phyloP scores from a whole-genome alignment of 108 stramenopile genomes.

The Nannochloropsis gaditana region DNA sequence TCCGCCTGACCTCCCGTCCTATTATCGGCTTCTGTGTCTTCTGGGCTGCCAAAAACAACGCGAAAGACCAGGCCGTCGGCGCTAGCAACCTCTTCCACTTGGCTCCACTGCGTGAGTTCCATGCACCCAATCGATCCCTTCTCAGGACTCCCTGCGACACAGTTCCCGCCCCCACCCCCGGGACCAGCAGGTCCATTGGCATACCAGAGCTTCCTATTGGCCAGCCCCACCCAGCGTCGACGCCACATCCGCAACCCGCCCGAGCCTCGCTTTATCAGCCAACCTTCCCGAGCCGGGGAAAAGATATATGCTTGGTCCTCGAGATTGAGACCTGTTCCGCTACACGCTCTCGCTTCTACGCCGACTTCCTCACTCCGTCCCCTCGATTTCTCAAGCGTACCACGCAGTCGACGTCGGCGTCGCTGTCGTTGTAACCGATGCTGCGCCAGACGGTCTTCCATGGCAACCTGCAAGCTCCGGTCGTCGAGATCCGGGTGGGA shows the following conservation, averaged over 20 bases:
- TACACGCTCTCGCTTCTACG: background rate
- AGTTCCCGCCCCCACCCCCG: background rate
- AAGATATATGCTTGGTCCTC: background rate
- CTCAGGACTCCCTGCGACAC: background rate
- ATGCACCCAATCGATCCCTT: conserved; percentile 7
- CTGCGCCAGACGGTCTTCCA: conserved; percentile 8
- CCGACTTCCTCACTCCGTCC: background rate
- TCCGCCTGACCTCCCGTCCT: background rate
- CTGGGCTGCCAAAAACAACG: background rate
- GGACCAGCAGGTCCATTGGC: background rate
- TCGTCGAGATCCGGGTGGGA: background rate
- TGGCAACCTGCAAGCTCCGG: background rate
- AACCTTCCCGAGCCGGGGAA: background rate
- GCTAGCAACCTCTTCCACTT: background rate
- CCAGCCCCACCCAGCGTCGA: background rate
- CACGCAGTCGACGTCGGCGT: background rate
- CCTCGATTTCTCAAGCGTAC: background rate
- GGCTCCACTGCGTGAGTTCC: background rate
- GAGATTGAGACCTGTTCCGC: background rate
- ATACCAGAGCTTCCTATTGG: background rate
- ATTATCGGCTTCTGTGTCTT: background rate
- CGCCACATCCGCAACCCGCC: background rate
- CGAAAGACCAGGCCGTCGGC: background rate
- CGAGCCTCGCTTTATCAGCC: conserved; percentile 8
- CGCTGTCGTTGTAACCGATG: background rate